phyloP scores from a whole-genome alignment of 805 yeast genomes.

The Ogataea nonfermentans region DNA sequence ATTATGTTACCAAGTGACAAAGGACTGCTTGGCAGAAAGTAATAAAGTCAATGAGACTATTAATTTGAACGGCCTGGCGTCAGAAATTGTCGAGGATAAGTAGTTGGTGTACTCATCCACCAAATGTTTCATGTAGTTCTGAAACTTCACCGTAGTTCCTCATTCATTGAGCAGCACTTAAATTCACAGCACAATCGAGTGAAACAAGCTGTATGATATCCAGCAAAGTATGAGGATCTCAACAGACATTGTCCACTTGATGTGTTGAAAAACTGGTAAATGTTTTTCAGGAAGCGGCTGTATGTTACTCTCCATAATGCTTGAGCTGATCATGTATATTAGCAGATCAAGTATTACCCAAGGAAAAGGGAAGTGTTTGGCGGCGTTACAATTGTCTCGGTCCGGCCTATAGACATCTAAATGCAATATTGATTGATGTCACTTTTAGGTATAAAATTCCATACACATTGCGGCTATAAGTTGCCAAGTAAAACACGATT shows the following conservation, averaged over 20 bases:
- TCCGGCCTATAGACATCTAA: conserved; percentile 31
- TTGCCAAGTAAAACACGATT: conserved; percentile 41
- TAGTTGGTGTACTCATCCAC: conserved; percentile 68
- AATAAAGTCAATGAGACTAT: conserved; percentile 65
- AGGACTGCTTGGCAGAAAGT: conserved; percentile 59
- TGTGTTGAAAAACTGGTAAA: conserved; percentile 50
- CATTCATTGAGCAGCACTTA: conserved; percentile 62
- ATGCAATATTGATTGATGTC: conserved; percentile 44
- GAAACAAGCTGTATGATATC: conserved; percentile 45
- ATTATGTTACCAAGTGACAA: conserved; percentile 52
- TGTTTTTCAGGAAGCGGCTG: conserved; percentile 59
- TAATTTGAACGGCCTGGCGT: conserved; percentile 58
- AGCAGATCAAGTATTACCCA: conserved; percentile 33
- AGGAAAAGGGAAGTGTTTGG: conserved; percentile 36
- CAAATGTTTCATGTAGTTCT: conserved; percentile 62
- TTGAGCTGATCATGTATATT: too few species aligned
- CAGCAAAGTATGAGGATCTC: conserved; percentile 68
- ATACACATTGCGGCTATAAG: conserved; percentile 49
- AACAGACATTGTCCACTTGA: conserved; percentile 52
- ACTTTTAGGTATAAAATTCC: conserved; percentile 46
- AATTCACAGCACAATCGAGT: conserved; percentile 54
- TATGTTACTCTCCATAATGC: conserved; percentile 41
- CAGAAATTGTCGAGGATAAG: conserved; percentile 51
- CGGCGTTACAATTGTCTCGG: conserved; percentile 34
- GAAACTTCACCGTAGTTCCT: conserved; percentile 63